phyloP scores from a whole-genome alignment of 495 filamentous ascomycete genomes.

The Parmelia sp. region DNA sequence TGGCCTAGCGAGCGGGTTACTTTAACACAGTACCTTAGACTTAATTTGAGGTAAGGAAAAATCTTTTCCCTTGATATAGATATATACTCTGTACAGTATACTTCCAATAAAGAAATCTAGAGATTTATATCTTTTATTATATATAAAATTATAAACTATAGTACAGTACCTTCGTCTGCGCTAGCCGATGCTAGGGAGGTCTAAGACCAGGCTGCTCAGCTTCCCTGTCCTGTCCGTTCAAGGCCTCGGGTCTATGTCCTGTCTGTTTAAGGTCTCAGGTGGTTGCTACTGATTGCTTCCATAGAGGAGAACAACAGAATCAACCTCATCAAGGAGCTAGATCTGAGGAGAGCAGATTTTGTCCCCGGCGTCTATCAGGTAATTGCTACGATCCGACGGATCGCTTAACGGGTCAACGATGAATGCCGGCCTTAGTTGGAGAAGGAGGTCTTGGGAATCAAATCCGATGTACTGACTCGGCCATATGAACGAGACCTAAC shows the following conservation, averaged over 20 bases:
- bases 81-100: too few species aligned
- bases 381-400: background rate
- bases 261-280: background rate
- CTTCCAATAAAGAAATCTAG: too few species aligned
- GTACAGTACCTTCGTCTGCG: background rate
- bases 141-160: too few species aligned
- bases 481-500: too few species aligned
- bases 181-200: background rate
- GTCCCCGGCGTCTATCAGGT: background rate
- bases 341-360: background rate
- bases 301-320: background rate
- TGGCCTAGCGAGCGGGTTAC: too few species aligned
- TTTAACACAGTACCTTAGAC: too few species aligned
- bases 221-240: too few species aligned
- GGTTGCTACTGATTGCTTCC: background rate
- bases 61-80: too few species aligned
- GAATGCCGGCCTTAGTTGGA: background rate
- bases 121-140: too few species aligned
- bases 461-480: background rate
- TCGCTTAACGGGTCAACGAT: background rate
- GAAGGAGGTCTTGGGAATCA: background rate
- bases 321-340: background rate
- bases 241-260: too few species aligned
- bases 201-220: background rate
- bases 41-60: too few species aligned